phyloP scores from a whole-genome alignment of 2,329 filamentous ascomycete genomes.

The Clonostachys solani region DNA sequence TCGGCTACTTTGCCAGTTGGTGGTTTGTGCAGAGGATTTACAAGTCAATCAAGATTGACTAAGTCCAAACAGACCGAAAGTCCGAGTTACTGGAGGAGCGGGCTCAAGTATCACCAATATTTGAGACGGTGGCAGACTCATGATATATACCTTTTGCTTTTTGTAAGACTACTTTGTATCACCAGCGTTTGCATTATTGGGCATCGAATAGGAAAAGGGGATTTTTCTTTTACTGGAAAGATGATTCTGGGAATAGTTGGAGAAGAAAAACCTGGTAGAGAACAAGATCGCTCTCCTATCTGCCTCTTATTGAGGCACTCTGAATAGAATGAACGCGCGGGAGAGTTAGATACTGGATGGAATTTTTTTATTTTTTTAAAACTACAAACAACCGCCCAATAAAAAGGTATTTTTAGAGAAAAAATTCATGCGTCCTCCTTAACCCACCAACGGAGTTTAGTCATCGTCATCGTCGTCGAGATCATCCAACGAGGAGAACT shows the following conservation, averaged over 20 bases:
- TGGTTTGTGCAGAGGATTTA: slow-evolving; percentile 93
- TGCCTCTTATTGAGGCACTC: no score
- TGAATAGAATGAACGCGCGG: no score
- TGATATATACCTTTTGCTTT: neutral
- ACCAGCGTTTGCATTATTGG: slow-evolving; percentile 15
- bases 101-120: no score
- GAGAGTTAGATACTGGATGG: no score
- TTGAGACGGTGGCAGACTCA: neutral
- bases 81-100: neutral
- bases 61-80: slow-evolving; percentile 11
- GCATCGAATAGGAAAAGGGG: no score
- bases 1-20: slow-evolving; percentile 95
- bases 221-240: no score
- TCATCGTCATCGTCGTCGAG: slow-evolving; percentile 42
- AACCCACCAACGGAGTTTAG: slow-evolving; percentile 10
- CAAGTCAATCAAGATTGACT: slow-evolving; percentile 97
- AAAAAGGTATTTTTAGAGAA: neutral
- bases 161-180: slow-evolving; percentile 24
- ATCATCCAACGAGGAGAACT: slow-evolving; percentile 48
- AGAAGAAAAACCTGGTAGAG: no score
- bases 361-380: neutral
- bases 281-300: no score
- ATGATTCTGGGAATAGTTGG: no score
- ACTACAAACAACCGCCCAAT: neutral
- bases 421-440: slow-evolving; percentile 1